These are phyloP conservation scores for Cucurbita pepo DNA, from an alignment of 306 rosid genomes.

Conservation along the genomic window DNA sequence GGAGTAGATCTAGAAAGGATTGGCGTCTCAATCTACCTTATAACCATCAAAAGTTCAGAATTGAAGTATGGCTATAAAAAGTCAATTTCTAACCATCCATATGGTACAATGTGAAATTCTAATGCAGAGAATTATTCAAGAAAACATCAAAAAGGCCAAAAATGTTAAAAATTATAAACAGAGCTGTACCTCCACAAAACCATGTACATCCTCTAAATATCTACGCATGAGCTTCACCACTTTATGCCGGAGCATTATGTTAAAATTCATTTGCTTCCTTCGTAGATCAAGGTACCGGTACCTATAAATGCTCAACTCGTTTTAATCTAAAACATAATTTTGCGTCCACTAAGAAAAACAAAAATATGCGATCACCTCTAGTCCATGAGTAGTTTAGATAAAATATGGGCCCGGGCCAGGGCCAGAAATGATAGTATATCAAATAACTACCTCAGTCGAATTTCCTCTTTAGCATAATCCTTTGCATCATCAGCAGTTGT, in stretches of 20 bases:
- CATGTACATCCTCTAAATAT: constrained; percentile 67
- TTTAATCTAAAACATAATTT: constrained; percentile 3
- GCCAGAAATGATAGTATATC: neutral
- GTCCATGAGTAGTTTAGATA: neutral
- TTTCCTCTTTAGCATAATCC: constrained; percentile 75
- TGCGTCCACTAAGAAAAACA: neutral
- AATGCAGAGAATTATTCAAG: neutral
- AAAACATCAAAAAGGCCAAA: neutral
- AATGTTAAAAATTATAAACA: too few relatives aligned
- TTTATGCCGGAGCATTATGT: constrained; percentile 68
- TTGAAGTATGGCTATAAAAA: constrained; percentile 13
- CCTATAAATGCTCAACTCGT: constrained; percentile 23
- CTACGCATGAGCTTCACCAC: constrained; percentile 83
- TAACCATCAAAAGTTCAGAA: constrained; percentile 34
- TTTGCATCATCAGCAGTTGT: constrained; percentile 72
- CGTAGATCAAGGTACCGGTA: constrained; percentile 86
- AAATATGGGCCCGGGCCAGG: neutral
- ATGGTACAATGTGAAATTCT: neutral
- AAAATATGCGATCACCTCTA: neutral
- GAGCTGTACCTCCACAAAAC: constrained; percentile 80
- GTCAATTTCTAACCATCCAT: neutral
- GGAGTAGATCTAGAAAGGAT: constrained; percentile 93
- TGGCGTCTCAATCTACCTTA: constrained; percentile 99
- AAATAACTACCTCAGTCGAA: constrained; percentile 59
- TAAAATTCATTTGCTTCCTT: constrained; percentile 67